These are phyloP conservation scores for Hondaea fermentalgiana DNA, from an alignment of 108 stramenopile genomes.

Conservation along the genomic window DNA sequence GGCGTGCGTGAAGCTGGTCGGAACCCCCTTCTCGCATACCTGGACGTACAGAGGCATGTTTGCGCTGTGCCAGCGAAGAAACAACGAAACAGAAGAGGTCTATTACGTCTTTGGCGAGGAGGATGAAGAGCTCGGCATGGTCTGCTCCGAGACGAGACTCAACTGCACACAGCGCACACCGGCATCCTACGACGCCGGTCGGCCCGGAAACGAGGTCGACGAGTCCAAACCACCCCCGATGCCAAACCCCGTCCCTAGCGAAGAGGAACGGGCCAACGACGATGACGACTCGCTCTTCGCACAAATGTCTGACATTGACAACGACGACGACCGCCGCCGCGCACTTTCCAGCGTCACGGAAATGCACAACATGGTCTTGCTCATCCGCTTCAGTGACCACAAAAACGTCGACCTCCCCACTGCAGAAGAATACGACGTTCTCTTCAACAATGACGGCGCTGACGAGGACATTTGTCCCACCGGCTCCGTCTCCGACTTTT, in stretches of 20 bases:
- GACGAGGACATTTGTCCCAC: neutral
- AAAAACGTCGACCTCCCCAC: neutral
- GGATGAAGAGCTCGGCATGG: neutral
- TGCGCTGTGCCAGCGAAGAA: neutral
- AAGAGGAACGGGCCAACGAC: neutral
- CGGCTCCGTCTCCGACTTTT: neutral
- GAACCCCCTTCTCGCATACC: neutral
- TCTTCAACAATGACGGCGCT: neutral
- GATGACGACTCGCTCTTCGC: neutral
- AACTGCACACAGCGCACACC: neutral
- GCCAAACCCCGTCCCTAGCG: neutral
- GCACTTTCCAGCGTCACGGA: neutral
- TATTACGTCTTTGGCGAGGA: neutral
- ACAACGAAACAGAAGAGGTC: neutral
- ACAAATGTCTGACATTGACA: neutral
- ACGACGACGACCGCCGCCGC: neutral
- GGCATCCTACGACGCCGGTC: neutral
- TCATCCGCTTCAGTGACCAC: constrained; percentile 17
- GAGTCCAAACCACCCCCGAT: neutral
- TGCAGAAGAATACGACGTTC: neutral
- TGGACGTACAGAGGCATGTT: neutral
- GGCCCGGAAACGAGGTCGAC: neutral
- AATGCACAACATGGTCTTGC: constrained; percentile 8
- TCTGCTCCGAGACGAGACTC: neutral
- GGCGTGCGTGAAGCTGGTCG: neutral